Percentiles rank a stretch among this genome's conserved stretches.
These are phyloP conservation scores for Podila clonocystis DNA, from an alignment of 192 early-diverging fungal species.

Conservation along the genomic window DNA sequence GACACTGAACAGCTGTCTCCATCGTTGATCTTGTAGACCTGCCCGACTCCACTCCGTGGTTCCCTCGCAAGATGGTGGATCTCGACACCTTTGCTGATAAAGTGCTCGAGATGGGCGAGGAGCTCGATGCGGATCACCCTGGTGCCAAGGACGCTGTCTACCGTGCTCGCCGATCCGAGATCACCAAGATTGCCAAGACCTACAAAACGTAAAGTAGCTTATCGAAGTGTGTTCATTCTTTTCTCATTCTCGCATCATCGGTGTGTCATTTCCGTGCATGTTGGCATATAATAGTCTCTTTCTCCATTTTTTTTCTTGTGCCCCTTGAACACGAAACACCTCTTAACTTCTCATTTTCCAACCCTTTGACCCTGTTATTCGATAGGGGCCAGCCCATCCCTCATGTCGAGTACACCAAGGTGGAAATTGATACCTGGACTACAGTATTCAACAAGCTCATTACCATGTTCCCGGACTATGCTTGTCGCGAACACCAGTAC, in stretches of 20 bases:
- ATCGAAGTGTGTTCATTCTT: background rate
- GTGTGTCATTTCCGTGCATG: too few species aligned
- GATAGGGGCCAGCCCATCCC: conserved; percentile 80
- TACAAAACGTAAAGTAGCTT: conserved; percentile 45
- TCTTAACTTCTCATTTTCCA: background rate
- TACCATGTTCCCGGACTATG: conserved; percentile 81
- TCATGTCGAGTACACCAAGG: conserved; percentile 78
- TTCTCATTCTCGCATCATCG: too few species aligned
- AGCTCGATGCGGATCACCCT: conserved; percentile 89
- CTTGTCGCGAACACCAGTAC: conserved; percentile 92
- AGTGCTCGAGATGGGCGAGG: conserved; percentile 92
- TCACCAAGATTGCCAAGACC: conserved; percentile 84
- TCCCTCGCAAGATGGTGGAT: conserved; percentile 92
- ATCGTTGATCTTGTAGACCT: background rate
- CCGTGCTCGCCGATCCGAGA: conserved; percentile 83
- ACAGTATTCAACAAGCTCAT: conserved; percentile 80
- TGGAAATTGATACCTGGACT: conserved; percentile 88
- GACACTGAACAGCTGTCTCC: background rate
- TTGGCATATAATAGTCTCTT: background rate
- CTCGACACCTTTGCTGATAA: conserved; percentile 92
- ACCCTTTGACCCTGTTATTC: too few species aligned
- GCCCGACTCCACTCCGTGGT: conserved; percentile 80
- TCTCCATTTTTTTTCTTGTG: background rate
- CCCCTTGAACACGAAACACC: background rate
- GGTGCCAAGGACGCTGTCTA: conserved; percentile 90